Evolutionary conservation across 306 rosid species (phyloP).

Genomic region (Lathyrus aphaca): DNA sequence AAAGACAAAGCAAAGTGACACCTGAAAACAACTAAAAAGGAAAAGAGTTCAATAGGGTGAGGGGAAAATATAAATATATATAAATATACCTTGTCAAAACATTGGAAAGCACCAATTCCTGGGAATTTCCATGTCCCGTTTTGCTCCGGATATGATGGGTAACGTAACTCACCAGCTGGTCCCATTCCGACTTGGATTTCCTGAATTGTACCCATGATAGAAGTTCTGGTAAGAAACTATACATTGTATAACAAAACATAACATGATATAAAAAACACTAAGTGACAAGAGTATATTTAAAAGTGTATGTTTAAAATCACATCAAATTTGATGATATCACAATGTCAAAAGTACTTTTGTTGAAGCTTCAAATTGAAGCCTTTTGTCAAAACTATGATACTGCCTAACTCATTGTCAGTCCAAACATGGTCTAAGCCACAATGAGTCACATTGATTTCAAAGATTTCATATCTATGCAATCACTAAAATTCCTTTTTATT

Average conservation of each 20-base stretch:
- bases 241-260: neutral
- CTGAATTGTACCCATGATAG: conserved; percentile 42
- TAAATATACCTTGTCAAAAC: conserved; percentile 80
- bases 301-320: neutral
- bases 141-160: conserved; percentile 95
- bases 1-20: neutral
- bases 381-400: neutral
- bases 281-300: neutral
- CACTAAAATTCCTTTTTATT: neutral
- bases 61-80: neutral
- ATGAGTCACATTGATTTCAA: neutral
- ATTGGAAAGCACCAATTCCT: conserved; percentile 97
- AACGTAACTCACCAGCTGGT: conserved; percentile 98
- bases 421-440: neutral
- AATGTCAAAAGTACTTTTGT: neutral
- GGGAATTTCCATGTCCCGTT: conserved; percentile 93
- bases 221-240: conserved; percentile 18
- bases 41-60: neutral
- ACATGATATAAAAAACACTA: neutral
- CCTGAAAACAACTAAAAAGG: neutral
- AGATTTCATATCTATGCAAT: neutral
- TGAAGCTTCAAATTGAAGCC: neutral
- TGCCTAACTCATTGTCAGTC: neutral
- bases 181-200: conserved; percentile 99
- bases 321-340: neutral